phyloP scores from a whole-genome alignment of 2,329 filamentous ascomycete genomes.

The Trichoderma lentiforme region DNA sequence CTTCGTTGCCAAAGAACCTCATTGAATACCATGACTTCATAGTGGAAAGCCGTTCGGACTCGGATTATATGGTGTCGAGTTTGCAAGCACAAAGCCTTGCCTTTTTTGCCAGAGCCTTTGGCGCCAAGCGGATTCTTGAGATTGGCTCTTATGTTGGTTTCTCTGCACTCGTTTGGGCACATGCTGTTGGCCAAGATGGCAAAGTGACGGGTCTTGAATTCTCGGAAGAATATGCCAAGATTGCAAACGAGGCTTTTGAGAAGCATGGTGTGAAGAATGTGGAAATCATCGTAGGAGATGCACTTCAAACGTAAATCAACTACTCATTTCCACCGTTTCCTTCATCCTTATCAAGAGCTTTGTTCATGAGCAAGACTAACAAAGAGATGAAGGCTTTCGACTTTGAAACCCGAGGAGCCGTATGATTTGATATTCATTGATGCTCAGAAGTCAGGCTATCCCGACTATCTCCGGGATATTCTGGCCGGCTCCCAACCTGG shows the following conservation, averaged over 20 bases:
- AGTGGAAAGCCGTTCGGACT: slow-evolving; percentile 22
- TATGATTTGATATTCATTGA: slow-evolving; percentile 51
- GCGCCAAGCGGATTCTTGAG: slow-evolving; percentile 40
- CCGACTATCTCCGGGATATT: slow-evolving; percentile 41
- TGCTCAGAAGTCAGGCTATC: slow-evolving; percentile 48
- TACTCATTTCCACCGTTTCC: background rate
- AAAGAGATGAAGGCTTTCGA: slow-evolving; percentile 28
- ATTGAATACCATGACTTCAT: slow-evolving; percentile 36
- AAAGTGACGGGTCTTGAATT: slow-evolving; percentile 40
- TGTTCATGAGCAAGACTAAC: background rate
- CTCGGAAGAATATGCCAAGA: slow-evolving; percentile 37
- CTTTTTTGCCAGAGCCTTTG: slow-evolving; percentile 36
- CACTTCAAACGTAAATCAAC: slow-evolving; percentile 38
- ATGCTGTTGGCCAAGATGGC: slow-evolving; percentile 35
- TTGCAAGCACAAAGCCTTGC: slow-evolving; percentile 32
- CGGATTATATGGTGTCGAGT: slow-evolving; percentile 35
- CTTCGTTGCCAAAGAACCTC: slow-evolving; percentile 34
- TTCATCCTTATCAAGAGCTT: background rate
- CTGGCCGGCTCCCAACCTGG: slow-evolving; percentile 38
- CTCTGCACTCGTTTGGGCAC: slow-evolving; percentile 40
- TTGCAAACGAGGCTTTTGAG: slow-evolving; percentile 36
- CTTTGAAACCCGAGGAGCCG: slow-evolving; percentile 37
- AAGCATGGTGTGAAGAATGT: slow-evolving; percentile 39
- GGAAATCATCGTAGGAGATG: slow-evolving; percentile 42
- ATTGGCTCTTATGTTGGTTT: slow-evolving; percentile 43